Base-by-base conservation (phyloP, 176 grass and related monocot species). In the Musa schizocarpa region DNA sequence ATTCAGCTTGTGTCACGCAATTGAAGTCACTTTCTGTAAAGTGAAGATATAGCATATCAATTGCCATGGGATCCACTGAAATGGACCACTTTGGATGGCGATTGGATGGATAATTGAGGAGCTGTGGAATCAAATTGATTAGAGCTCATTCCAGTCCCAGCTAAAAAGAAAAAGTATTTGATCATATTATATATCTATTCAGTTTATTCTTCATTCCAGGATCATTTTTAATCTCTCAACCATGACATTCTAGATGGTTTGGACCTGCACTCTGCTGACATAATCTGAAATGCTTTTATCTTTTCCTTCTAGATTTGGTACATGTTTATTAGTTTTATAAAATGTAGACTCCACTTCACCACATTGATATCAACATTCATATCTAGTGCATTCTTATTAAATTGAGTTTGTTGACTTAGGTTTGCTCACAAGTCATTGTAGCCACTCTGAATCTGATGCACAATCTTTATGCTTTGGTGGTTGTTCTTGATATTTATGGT, bases 371-470 rank as follows among this genome's bases (percentile, higher is more conserved):
- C 20, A 67, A 67, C 64, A 14, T 67, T 67, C 62, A 10, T 64
- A 26, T 67, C 64, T 24, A 21, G 9, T 9, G n/a, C n/a, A 63
- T 11, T 24, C 21, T n/a, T n/a, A 63, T 22, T 63, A n/a, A 66
- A 27, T 27, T 27, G 1, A 14, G 25, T 29, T 66, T 66, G 64
- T 66, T 66, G 64, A 67, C 64, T 67, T 67, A 25, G 22, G 62
- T 68, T 48, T 29, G 34, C 26, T 68, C 29, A 14, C 2, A 12
- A 68, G 14, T 68, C 65, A 17, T 7, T 48, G 34, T 49, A 43
- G 17, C 26, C 65, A 43, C 65, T 68, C 65, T 68, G 65, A 68
- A 68, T 68, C 65, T 43, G 34, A 43, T 43, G 34, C 34, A 43
- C 8, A 9, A 68, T 68, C 25, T 43, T 43, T 9, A 68, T 17